Conservation (phyloP, 176 grass and related monocot genomes). For the Hordeum marinum region DNA sequence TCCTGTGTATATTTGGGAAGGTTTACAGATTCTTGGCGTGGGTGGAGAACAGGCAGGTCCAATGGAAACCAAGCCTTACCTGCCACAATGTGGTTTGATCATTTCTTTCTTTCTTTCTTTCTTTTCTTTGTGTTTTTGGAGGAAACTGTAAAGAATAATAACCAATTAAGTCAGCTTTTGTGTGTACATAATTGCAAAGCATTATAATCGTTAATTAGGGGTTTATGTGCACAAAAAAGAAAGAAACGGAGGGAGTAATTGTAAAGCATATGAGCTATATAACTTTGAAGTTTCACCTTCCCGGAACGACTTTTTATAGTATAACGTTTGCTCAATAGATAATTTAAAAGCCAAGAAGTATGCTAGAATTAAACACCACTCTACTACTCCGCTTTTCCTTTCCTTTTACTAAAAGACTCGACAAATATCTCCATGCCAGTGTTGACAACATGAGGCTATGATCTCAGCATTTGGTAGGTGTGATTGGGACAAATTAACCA, state of each 20-base stretch:
- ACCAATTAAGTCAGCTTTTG: background rate
- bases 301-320: background rate
- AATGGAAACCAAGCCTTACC: slow-evolving; percentile 29
- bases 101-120: background rate
- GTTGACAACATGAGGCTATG: background rate
- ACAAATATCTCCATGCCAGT: background rate
- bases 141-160: slow-evolving; percentile 14
- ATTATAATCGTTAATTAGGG: background rate
- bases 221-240: too few species aligned
- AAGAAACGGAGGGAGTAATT: background rate
- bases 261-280: background rate
- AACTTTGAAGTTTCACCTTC: background rate
- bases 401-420: slow-evolving; percentile 1
- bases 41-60: slow-evolving; percentile 46
- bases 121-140: background rate
- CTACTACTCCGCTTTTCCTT: background rate
- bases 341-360: background rate
- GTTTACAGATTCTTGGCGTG: slow-evolving; percentile 53
- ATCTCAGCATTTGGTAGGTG: slow-evolving; percentile 15
- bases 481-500: slow-evolving; percentile 19
- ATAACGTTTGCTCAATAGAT: background rate
- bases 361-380: background rate
- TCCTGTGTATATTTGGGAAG: slow-evolving; percentile 45
- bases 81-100: slow-evolving; percentile 17
- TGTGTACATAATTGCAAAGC: background rate